Evolutionary conservation across 129 eudicot genomes (phyloP), one percentile per base, ranked within the genome.

Genomic region (Flaveria linearis): DNA sequence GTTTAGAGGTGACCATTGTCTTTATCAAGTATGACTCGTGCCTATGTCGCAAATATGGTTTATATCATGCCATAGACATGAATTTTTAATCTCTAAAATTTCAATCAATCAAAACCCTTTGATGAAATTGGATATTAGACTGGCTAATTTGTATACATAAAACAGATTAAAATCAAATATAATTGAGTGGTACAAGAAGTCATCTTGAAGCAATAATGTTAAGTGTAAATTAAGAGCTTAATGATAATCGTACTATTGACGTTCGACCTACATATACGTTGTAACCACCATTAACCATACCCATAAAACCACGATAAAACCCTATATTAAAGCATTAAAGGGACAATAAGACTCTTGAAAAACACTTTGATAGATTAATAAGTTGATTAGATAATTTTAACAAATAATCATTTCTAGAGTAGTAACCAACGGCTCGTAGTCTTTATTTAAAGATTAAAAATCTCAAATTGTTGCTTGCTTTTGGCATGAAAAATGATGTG

Each of bases 11-110:
- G 74, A 69, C 14, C 15, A 18, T 12, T 45, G 73, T 33, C 47
- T 68, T 23, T 18, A 68, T 68, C 73, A 46, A 45, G 57, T 23
- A 69, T 69, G 74, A 46, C 58, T 69, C 57, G 57, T 45, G 74
- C 74, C 74, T 68, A 22, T 9, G 43, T 26, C 58, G 13, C 20
- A 12, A 12, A 20, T 46, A 69, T 17, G 60, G 73, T 45, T 41
- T 69, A 14, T 69, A 43, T 69, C 74, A 22, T 46, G 74, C 74
- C 74, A 68, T 18, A 4, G 7, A 28, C 22, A 68, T 22, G 33
- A 20, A 43, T 4, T 68, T 68, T 68, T 22, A 13, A 45, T 9
- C 56, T 45, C n/a, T 9, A 66, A 66, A 16, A 43, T 11, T 68
- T 68, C 16, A 45, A 45, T 11, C 13, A 42, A 41, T 18, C n/a